A percentile compares a stretch with the other conserved stretches of the same genome.
phyloP scores from a whole-genome alignment of 768 basidiomycete species.

The Hebeloma cylindrosporum region DNA sequence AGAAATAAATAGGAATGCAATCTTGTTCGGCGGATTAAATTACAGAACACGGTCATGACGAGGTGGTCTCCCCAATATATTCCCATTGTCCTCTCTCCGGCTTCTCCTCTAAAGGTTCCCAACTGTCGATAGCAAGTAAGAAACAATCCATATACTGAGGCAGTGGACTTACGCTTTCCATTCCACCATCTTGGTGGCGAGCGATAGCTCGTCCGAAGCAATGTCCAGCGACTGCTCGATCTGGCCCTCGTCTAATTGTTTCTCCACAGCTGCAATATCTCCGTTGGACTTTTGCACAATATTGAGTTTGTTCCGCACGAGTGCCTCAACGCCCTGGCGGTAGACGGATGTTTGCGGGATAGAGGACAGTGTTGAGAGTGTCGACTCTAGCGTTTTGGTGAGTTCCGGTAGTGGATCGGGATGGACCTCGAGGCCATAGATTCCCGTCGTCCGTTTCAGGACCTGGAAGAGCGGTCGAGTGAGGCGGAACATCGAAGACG shows the following conservation, averaged over 20 bases:
- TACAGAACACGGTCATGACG: conserved; percentile 27
- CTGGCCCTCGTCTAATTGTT: conserved; percentile 76
- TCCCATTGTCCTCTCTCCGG: conserved; percentile 87
- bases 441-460: conserved; percentile 79
- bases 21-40: conserved; percentile 1
- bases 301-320: conserved; percentile 77
- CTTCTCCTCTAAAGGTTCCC: conserved; percentile 86
- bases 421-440: conserved; percentile 83
- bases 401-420: conserved; percentile 82
- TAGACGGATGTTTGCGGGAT: conserved; percentile 87
- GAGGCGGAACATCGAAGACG: conserved; percentile 65
- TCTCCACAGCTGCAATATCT: conserved; percentile 67
- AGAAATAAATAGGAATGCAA: too few relatives aligned
- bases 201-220: conserved; percentile 77
- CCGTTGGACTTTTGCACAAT: conserved; percentile 70
- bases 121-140: conserved; percentile 45
- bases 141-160: background rate
- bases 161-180: conserved; percentile 88
- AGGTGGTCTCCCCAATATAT: conserved; percentile 61
- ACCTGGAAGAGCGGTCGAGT: conserved; percentile 70
- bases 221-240: conserved; percentile 85
- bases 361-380: conserved; percentile 62
- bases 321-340: conserved; percentile 83
- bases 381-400: conserved; percentile 70
- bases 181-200: conserved; percentile 83